Base-by-base conservation (phyloP, 176 grass and related monocot genomes). In the Luzula sylvatica region DNA sequence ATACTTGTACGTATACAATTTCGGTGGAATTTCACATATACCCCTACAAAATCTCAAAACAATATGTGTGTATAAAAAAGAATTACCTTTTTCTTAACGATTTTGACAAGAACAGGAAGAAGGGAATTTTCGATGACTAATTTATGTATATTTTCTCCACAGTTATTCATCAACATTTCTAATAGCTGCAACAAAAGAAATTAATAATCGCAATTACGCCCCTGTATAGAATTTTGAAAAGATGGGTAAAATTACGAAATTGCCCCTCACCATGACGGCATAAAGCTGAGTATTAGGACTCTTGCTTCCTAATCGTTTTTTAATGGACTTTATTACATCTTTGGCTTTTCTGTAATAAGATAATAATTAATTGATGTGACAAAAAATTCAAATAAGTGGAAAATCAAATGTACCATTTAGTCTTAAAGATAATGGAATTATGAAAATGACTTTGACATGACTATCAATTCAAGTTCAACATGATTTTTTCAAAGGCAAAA, bases 91-190 rank as follows among this genome's bases (percentile, higher is more conserved):
- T 90, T 90, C 81, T 98, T 98, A 69, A 98, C 92, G 43, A 98
- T 90, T 68, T 90, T 98, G 32, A 98, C 86, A 69, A 98, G 78
- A 53, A 83, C 66, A 1, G 65, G 85, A 39, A 98, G 81, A 79
- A 98, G 51, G 3, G 65, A 71, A 66, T 77, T 87, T 79, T 98
- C 92, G 22, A 87, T 75, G 30, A 90, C 92, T 61, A 80, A 82
- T 50, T 30, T 90, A 61, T 90, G 81, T 62, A 90, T 71, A 74
- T 71, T 72, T 68, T 98, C 92, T 45, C 92, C 92, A 0, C 85
- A 98, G 72, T 98, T 98, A 77, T 90, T 98, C 75, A 83, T 54
- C 44, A 98, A 75, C 85, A 90, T 90, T 78, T 98, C 92, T 72
- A 98, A 78, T 30, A 98, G 74, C 92, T 98, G 71, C 50, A 72